Base-by-base conservation (phyloP, 1,284 basidiomycete species). In the Tetrapyrgos nigripes region DNA sequence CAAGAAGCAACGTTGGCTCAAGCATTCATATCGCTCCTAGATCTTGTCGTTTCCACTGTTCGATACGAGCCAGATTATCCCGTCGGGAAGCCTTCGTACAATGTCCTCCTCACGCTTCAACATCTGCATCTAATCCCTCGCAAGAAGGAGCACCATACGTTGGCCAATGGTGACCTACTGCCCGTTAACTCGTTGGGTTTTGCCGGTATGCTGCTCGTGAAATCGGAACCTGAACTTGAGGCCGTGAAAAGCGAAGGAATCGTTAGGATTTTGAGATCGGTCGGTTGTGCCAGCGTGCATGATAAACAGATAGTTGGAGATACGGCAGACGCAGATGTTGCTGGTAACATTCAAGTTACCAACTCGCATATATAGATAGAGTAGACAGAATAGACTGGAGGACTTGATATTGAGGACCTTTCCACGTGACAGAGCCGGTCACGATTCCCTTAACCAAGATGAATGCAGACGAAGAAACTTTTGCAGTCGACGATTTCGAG, bases 101-200 rank as follows among this genome's bases (percentile, higher is more conserved):
- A 96, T 69, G 83, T 92, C 63, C 75, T 96, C 57, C 79, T 96
- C 64, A 95, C 93, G 4, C 77, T 89, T 53, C 86, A 92, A 63
- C 93, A 96, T 73, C 79, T 96, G 63, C 88, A 96, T 72, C 61
- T 96, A 57, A 87, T 96, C 66, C 94, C 94, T 23, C 85, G 94
- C 45, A 80, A 80, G 53, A 73, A 76, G 46, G 90, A 92, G 68
- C 74, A 72, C 17, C 80, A 88, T 69, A 74, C 70, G 14, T 73
- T 89, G 9, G 58, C 72, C 57, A 83, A 82, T 4, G 83, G 83
- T 17, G 82, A 85, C 35, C 63, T 72, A 59, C 71, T 96, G 45
- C 85, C 85, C 64, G 80, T 96, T 33, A 96, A 96, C 71, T 83
- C 93, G 49, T 81, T 95, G 35, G 94, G 92, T n/a, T 96, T 89